Evolutionary conservation across 176 grass and related monocot genomes (phyloP).

Genomic region (Metroxylon sagu): DNA sequence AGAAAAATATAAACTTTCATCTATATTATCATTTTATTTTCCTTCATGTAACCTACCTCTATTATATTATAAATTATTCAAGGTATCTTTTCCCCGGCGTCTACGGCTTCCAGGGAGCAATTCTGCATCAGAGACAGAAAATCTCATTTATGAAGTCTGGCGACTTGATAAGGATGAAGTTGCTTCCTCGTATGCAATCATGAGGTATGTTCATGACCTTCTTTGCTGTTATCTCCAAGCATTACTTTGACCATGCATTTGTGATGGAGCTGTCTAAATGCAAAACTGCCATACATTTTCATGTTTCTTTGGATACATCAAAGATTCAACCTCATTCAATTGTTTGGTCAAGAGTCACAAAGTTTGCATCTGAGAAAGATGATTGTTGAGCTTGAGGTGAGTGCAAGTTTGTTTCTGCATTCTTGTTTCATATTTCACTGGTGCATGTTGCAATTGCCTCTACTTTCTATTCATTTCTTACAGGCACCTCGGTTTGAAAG

Average conservation of each 20-base stretch:
- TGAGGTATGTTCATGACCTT: constrained; percentile 44
- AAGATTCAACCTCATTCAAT: constrained; percentile 73
- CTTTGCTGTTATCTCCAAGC: background rate
- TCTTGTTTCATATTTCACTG: constrained; percentile 1
- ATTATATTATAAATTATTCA: constrained; percentile 5
- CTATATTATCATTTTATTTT: too few species aligned
- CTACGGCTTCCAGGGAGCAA: constrained; percentile 63
- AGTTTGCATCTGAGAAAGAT: constrained; percentile 58
- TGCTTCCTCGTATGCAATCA: constrained; percentile 76
- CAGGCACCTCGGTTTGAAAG: constrained; percentile 95
- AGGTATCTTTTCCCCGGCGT: constrained; percentile 76
- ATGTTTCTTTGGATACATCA: constrained; percentile 9
- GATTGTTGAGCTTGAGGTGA: constrained; percentile 83
- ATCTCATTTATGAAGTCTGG: constrained; percentile 58
- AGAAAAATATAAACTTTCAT: too few species aligned
- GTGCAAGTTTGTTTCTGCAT: background rate
- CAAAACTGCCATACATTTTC: background rate
- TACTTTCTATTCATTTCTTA: constrained; percentile 26
- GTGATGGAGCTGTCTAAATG: constrained; percentile 18
- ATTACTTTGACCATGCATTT: background rate
- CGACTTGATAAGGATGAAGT: constrained; percentile 79
- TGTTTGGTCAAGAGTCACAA: constrained; percentile 61
- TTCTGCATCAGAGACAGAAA: constrained; percentile 43
- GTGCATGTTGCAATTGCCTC: constrained; percentile 6
- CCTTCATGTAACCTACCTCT: constrained; percentile 9